Conservation (phyloP, 805 yeast species). For the Sugiyamaella boreocaroliniensis region DNA sequence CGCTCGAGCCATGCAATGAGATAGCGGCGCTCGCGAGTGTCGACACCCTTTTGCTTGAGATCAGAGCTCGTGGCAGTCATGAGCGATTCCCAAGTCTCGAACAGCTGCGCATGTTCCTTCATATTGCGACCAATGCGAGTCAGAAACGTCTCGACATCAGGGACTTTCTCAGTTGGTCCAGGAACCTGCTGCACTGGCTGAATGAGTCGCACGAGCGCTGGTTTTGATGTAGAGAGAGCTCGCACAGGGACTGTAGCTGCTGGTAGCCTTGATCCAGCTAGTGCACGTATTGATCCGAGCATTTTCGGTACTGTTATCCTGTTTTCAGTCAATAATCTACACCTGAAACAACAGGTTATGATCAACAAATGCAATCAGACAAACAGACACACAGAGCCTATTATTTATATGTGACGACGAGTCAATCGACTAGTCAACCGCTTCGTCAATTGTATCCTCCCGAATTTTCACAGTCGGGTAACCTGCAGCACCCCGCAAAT, state of each 20-base stretch:
- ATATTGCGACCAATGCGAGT: conserved; percentile 71
- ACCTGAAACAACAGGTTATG: too few species aligned
- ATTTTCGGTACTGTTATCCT: not conserved
- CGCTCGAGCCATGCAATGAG: conserved; percentile 67
- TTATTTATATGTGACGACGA: not conserved
- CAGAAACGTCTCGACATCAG: conserved; percentile 70
- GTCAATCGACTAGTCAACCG: not conserved
- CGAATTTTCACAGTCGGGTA: not conserved
- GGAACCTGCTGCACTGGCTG: conserved; percentile 30
- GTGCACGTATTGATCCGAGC: not conserved
- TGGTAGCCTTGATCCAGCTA: not conserved
- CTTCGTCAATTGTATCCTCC: not conserved
- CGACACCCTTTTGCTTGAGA: conserved; percentile 73
- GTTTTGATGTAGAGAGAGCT: not conserved
- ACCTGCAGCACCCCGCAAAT: not conserved
- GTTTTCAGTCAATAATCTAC: too few species aligned
- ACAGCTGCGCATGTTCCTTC: conserved; percentile 57
- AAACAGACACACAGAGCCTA: not conserved
- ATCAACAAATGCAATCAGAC: too few species aligned
- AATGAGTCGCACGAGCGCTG: not conserved
- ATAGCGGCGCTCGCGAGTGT: conserved; percentile 56
- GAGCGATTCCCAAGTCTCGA: conserved; percentile 69
- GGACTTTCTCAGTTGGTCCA: conserved; percentile 46
- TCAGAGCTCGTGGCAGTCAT: conserved; percentile 47
- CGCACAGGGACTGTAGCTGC: not conserved